phyloP scores from a whole-genome alignment of 2,329 filamentous ascomycete genomes.

The Diplodia intermedia region DNA sequence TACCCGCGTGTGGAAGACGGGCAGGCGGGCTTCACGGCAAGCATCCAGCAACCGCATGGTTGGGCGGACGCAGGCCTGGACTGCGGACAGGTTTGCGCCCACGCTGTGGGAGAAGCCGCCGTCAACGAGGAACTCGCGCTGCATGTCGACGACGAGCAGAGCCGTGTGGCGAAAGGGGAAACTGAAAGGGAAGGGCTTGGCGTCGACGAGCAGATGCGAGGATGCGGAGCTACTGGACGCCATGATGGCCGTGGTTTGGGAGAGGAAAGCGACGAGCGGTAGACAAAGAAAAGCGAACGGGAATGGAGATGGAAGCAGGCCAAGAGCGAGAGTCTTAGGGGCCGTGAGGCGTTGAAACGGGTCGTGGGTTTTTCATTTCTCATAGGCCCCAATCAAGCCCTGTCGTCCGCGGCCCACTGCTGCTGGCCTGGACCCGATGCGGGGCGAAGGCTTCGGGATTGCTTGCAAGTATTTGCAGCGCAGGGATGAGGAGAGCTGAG shows the following conservation, averaged over 20 bases:
- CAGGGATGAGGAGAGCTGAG: background rate
- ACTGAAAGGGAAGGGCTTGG: constrained; percentile 57
- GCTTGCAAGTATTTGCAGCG: background rate
- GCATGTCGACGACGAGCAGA: constrained; percentile 61
- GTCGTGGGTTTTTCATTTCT: constrained; percentile 28
- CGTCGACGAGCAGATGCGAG: constrained; percentile 37
- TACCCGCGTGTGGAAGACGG: constrained; percentile 59
- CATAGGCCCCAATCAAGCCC: constrained; percentile 22
- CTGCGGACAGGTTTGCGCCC: constrained; percentile 51
- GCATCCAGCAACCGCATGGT: constrained; percentile 53
- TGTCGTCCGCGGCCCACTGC: constrained; percentile 18
- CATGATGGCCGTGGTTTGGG: constrained; percentile 2
- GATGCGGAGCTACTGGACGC: constrained; percentile 7
- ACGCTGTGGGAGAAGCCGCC: constrained; percentile 61
- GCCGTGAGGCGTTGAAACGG: constrained; percentile 26
- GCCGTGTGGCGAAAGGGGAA: constrained; percentile 57
- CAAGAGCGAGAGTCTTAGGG: constrained; percentile 17
- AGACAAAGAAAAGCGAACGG: background rate
- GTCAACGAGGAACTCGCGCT: constrained; percentile 58
- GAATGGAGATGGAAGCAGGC: background rate
- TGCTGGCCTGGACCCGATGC: constrained; percentile 19
- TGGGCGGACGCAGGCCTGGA: constrained; percentile 50
- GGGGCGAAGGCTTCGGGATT: constrained; percentile 3
- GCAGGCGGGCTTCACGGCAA: constrained; percentile 52
- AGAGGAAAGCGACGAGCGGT: background rate